Conservation (phyloP, 768 basidiomycete genomes). For the Thelephora aurantiotincta region DNA sequence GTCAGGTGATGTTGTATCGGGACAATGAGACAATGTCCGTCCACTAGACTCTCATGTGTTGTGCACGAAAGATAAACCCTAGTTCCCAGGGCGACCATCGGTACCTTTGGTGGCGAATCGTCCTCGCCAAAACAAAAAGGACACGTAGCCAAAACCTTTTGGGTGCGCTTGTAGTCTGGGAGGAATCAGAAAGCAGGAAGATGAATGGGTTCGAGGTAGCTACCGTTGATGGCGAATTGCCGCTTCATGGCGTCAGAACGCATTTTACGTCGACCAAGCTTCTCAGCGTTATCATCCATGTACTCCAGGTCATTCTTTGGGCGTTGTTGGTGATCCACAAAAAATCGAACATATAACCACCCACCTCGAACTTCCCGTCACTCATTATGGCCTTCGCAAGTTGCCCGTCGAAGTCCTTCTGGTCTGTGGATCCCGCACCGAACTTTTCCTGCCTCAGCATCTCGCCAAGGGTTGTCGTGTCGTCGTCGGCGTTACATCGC, state of each 20-base stretch:
- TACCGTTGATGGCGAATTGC: constrained; percentile 91
- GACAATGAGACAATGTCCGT: constrained; percentile 89
- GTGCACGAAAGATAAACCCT: constrained; percentile 88
- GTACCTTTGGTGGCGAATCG: constrained; percentile 76
- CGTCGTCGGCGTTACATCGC: constrained; percentile 85
- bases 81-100: constrained; percentile 83
- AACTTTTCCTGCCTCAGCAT: constrained; percentile 90
- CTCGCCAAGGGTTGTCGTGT: constrained; percentile 73
- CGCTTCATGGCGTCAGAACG: constrained; percentile 92
- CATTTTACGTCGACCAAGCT: constrained; percentile 87
- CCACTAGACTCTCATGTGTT: constrained; percentile 71
- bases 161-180: constrained; percentile 87
- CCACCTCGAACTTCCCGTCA: constrained; percentile 77
- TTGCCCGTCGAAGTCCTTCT: constrained; percentile 84
- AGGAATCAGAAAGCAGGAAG: neutral
- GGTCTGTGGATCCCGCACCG: constrained; percentile 77
- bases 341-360: constrained; percentile 7
- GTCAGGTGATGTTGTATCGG: constrained; percentile 89
- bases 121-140: constrained; percentile 89
- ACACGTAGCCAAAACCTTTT: constrained; percentile 77
- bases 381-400: constrained; percentile 80
- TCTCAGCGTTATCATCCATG: constrained; percentile 93
- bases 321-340: neutral
- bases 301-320: constrained; percentile 78
- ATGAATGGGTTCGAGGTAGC: constrained; percentile 8